Evolutionary conservation across 1,139 yeast genomes (phyloP), one percentile per base, ranked within the genome.

Genomic region (Candida neerlandica): DNA sequence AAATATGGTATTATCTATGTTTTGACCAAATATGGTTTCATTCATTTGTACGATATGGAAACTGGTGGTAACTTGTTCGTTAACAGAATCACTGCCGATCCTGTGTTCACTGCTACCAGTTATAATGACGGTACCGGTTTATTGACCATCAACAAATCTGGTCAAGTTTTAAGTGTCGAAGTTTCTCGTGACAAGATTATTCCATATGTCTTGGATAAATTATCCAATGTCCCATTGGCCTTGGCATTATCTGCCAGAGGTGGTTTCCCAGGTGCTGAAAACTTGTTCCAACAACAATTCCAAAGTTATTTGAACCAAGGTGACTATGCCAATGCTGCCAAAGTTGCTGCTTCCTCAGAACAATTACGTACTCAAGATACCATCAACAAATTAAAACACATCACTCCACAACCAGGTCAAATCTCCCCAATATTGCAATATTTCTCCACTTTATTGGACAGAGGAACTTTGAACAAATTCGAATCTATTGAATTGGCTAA

Each of bases 231-330:
- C 29, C 81, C 88, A 27, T 78, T 95, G 62, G 99, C 98, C 2
- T 77, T 95, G 55, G 80, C 94, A 9, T 81, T 95, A 57, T 96
- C 98, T 18, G 84, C 96, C 9, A 88, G 98, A 70, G 97, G 97
- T 63, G 96, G 97, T 1, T 82, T 95, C 67, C 95, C 96, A 44
- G 99, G 99, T 56, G 99, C 98, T 43, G 99, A 94, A 67, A 86
- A 85, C 62, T 79, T 95, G 56, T 92, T 95, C 71, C 76, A 81
- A 52, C 96, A 92, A 70, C 98, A 92, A 70, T 95, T 95, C 72
- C 96, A 91, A 66, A 85, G 83, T 63, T 81, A 86, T 61, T 78
- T 95, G 63, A 82, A 84, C 60, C 84, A 85, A 61, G 97, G 97
- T 57, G 96, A 91, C 65, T 94, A 91, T 65, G 77, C 85, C 51